Base-by-base conservation (phyloP, 257 asterid genomes). In the Nicotiana undulata region DNA sequence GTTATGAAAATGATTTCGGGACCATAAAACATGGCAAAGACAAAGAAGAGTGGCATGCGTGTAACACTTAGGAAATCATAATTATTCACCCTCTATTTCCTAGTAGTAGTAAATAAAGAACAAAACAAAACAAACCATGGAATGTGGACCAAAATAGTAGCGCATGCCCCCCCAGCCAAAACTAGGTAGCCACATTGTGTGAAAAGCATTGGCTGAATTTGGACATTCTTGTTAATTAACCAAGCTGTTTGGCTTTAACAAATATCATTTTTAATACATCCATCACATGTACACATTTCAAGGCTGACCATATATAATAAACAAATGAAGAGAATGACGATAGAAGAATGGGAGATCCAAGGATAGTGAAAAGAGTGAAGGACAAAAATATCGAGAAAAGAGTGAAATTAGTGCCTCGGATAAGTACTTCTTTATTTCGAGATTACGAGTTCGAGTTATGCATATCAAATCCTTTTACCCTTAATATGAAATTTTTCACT, bases 361-460 rank as follows among this genome's bases (percentile, higher is more conserved):
- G 74, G 77, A 86, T 68, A 80, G 65, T 8, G 12, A 63, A 80
- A 82, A 80, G 83, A 76, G 31, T 75, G 86, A 84, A 81, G 84
- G 88, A 89, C 94, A 92, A 90, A 87, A 80, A 70, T 81, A 82
- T 88, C 70, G 89, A 85, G 81, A 86, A 84, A 78, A 32, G 90
- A 85, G 91, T 5, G 76, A 67, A 82, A 82, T 80, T 85, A 86
- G 90, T 87, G 87, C 75, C 44, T n/a, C n/a, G n/a, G 40, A 34
- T 34, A 34, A 34, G 1, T 34, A 5, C 7, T 32, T 1, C 0
- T 32, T 5, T 32, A 32, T 5, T 0, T 5, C 5, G 1, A 5
- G 0, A 7, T 4, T 32, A 32, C 7, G 40, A 32, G 40, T 32
- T 5, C 1, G 7, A 32, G 7, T 34, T 0, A 5, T 34, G 7